These are phyloP conservation scores for Stromatinia cepivora DNA, from an alignment of 2,329 filamentous ascomycete species.

Conservation along the genomic window DNA sequence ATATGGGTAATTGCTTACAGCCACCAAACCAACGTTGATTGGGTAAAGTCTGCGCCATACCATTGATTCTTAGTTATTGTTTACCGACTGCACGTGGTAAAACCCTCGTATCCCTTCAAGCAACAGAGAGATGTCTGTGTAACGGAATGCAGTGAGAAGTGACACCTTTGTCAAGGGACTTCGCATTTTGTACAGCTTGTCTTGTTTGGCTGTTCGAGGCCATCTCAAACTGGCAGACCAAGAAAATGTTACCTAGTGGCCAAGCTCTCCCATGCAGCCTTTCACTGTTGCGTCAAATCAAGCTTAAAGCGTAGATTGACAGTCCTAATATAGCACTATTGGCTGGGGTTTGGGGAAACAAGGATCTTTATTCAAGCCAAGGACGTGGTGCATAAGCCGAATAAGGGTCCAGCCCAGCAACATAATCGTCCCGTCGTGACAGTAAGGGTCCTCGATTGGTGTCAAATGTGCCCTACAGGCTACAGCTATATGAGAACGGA, in stretches of 20 bases:
- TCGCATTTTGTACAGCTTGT: background rate
- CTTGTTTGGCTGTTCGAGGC: background rate
- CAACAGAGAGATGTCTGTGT: background rate
- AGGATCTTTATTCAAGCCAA: background rate
- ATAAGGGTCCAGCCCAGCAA: background rate
- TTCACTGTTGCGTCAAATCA: background rate
- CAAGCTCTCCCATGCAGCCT: background rate
- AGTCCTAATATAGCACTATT: background rate
- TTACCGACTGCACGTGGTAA: background rate
- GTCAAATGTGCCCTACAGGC: background rate
- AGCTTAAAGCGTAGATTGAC: background rate
- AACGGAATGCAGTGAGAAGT: slow-evolving; percentile 6
- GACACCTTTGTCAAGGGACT: background rate
- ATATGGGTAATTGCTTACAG: background rate
- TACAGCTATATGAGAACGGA: background rate
- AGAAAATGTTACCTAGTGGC: slow-evolving; percentile 12
- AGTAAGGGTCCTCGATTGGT: background rate
- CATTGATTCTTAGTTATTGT: too few species aligned
- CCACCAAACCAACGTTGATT: background rate
- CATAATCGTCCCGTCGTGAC: background rate
- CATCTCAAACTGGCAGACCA: background rate
- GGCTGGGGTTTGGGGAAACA: background rate
- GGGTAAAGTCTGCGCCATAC: background rate
- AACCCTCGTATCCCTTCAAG: background rate
- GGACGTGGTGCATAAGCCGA: background rate